Evolutionary conservation across 495 filamentous ascomycete genomes (phyloP).

Genomic region (Xylaria bambusicola): DNA sequence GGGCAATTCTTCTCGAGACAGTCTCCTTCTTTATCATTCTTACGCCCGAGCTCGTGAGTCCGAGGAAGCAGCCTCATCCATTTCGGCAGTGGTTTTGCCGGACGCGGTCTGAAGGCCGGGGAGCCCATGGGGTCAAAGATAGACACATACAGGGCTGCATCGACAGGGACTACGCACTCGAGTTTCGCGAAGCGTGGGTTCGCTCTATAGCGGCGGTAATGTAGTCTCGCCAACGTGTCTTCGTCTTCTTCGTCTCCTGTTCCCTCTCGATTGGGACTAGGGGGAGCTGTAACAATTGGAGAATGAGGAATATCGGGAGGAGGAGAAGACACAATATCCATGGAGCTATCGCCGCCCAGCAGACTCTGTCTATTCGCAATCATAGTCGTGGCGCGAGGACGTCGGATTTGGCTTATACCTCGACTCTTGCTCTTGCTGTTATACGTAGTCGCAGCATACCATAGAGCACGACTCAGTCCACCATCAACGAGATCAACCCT

Average conservation of each 20-base stretch:
- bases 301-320: too few relatives aligned
- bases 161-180: conserved; percentile 22
- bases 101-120: conserved; percentile 43
- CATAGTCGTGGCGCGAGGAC: not conserved
- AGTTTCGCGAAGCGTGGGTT: conserved; percentile 12
- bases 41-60: too few relatives aligned
- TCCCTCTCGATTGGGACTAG: not conserved
- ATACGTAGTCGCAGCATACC: too few relatives aligned
- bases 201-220: conserved; percentile 4
- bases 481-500: conserved; percentile 31
- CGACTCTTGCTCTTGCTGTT: too few relatives aligned
- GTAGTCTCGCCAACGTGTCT: conserved; percentile 18
- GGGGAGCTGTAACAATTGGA: not conserved
- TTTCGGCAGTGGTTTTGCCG: conserved; percentile 47
- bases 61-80: conserved; percentile 45
- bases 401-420: too few relatives aligned
- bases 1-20: too few relatives aligned
- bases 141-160: conserved; percentile 41
- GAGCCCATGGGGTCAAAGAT: conserved; percentile 42
- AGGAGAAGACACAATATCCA: conserved; percentile 12
- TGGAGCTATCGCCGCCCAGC: conserved; percentile 15
- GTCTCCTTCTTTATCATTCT: too few relatives aligned
- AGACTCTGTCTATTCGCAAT: not conserved
- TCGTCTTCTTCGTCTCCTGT: not conserved
- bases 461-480: conserved; percentile 27